Base-by-base conservation (phyloP, 2,329 filamentous ascomycete species). In the Aspergillus amoenus region DNA sequence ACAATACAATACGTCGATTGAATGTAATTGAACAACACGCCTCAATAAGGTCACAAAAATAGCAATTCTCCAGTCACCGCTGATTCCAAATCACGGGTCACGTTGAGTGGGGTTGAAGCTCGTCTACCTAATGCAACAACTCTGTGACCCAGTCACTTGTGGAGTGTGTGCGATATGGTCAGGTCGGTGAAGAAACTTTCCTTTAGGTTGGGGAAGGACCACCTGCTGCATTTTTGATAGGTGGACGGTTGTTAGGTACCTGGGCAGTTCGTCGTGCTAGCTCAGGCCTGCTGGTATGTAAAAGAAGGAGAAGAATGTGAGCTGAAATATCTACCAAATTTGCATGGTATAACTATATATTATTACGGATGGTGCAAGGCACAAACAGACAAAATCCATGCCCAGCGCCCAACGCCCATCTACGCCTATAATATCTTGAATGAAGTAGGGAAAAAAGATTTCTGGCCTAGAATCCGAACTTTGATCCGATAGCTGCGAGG, bases 401-500 rank as follows among this genome's bases (percentile, higher is more conserved):
- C 44, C 11, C 9, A 47, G 34, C 27, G 44, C 44, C 44, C 11
- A 17, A 32, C 24, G 21, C 27, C 27, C 13, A 18, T 22, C 12
- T 12, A 21, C 11, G 22, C 21, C 17, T 5, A 45, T 45, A 24
- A 45, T 45, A 45, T 45, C 43, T 47, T 32, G 15, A 18, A 39
- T n/a, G 12, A 49, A 30, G 39, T 7, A 44, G 21, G 21, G 12
- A 17, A 5, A 50, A 50, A 4, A 17, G 18, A 27, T 8, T 11
- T 15, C 3, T 9, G 27, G 48, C 18, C 66, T 64, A 78, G 47
- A 79, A 68, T 4, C 76, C 76, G 59, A 79, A 75, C 58, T 79
- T 78, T 12, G 73, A 74, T 3, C 73, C 73, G 55, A 79, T 60
- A 21, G 64, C 77, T 76, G 55, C 42, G n/a, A 6, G 47, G 40